phyloP scores from a whole-genome alignment of 805 yeast species.

The Candida sonorensis region DNA sequence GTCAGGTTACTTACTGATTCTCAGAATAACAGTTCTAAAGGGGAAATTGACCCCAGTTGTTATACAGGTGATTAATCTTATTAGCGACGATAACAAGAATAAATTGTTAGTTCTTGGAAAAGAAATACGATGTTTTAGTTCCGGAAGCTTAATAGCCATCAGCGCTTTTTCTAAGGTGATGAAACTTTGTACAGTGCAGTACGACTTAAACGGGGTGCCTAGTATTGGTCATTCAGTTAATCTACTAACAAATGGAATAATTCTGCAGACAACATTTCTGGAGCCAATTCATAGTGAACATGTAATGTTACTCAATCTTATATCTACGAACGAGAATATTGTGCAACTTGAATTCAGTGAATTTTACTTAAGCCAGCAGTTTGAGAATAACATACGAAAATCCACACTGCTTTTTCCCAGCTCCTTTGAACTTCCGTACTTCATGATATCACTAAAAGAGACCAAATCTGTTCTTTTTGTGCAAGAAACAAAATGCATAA shows the following conservation, averaged over 20 bases:
- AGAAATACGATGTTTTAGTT: constrained; percentile 7
- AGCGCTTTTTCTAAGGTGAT: constrained; percentile 18
- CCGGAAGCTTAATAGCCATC: constrained; percentile 18
- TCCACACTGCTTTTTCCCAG: constrained; percentile 17
- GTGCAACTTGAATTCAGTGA: constrained; percentile 20
- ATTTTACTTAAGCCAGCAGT: constrained; percentile 10
- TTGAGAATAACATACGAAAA: constrained; percentile 12
- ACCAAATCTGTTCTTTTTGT: constrained; percentile 22
- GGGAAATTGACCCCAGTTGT: constrained; percentile 19
- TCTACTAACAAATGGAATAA: constrained; percentile 16
- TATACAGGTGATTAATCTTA: constrained; percentile 10
- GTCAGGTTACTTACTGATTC: constrained; percentile 15
- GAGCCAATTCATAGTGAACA: constrained; percentile 14
- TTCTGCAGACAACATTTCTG: constrained; percentile 19
- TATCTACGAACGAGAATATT: constrained; percentile 16
- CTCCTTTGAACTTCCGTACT: constrained; percentile 23
- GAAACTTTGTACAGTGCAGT: constrained; percentile 12
- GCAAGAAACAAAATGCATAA: constrained; percentile 16
- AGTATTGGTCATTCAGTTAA: constrained; percentile 15
- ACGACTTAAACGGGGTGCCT: constrained; percentile 14
- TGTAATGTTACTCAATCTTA: constrained; percentile 16
- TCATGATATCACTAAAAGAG: constrained; percentile 17
- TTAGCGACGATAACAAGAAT: constrained; percentile 4
- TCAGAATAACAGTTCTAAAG: constrained; percentile 12
- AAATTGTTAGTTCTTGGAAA: constrained; percentile 14